Base-by-base conservation (phyloP, 2,329 filamentous ascomycete species). In the Arthroderma uncinatum region DNA sequence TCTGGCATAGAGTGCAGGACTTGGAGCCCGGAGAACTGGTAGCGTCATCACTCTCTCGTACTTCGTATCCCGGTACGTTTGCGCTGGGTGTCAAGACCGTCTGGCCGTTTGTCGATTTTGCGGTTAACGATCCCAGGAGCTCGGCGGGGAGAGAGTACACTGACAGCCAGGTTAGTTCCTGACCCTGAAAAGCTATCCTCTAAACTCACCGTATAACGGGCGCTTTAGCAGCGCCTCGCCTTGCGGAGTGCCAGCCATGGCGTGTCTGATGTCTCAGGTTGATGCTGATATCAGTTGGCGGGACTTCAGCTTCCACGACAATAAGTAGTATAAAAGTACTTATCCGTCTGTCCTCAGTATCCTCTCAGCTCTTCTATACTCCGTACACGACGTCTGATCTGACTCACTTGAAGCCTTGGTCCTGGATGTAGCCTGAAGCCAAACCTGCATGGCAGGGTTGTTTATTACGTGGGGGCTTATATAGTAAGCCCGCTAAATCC, bases 91-190 rank as follows among this genome's bases (percentile, higher is more conserved):
- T 19, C 64, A 58, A 37, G 65, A 60, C 55, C 74, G 14, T 42
- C 19, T 42, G 14, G 28, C 52, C 70, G 34, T 37, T 39, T 57
- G 77, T 75, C 50, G 73, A 71, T 67, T 83, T 84, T 60, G 80
- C 77, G 8, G 80, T 78, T 62, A 95, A 77, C 2, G 82, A 86
- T 55, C 78, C 75, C 36, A 94, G 76, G 50, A 95, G 79, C 68
- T 90, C 82, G 59, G 79, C 76, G 0, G 89, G 89, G 23, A 96
- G 80, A 69, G 94, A 86, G 71, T 91, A 96, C 58, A 92, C 87
- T 90, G 58, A 30, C 19, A 19, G 36, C 23, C 19, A 19, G 25
- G 30, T 44, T 59, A 12, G 14, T 33, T 33, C 34, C 10, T 19
- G 8, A 23, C n/a, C 28, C 23, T 3, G 47, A 30, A 21, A 6